Evolutionary conservation across 1,284 basidiomycete species (phyloP), one percentile per base, ranked within the genome.

Genomic region (Fomitiporia mediterranea): DNA sequence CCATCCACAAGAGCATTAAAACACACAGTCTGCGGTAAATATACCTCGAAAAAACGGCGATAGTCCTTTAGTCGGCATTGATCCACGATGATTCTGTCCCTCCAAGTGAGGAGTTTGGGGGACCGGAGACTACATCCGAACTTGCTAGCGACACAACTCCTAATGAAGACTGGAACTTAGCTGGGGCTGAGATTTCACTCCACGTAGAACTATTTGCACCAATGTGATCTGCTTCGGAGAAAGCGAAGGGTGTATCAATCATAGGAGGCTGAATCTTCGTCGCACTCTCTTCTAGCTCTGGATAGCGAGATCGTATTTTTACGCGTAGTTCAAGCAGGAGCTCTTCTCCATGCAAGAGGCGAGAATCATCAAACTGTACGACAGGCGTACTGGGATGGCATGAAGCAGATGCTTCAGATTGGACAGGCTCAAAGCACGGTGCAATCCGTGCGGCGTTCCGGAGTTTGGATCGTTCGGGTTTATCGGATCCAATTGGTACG

Each of bases 291-390:
- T n/a, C n/a, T n/a, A n/a, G n/a, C 4, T 40, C 15, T n/a, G 39
- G 19, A 40, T 4, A 1, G 47, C 13, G 32, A 35, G 32, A 35
- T 30, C 13, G 30, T 21, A 49, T 49, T 17, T 34, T 30, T 4
- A 53, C 51, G 19, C 51, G 25, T 30, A 53, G 40, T 19, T 53
- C 51, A 38, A 53, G 51, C 6, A 53, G 40, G n/a, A 53, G 19
- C 51, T 44, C 51, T 6, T 27, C 51, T 4, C n/a, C 51, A 15
- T 53, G 40, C 17, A 53, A 42, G 15, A 53, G 27, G 27, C 32
- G 40, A 7, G 25, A 13, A 17, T 53, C 51, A 23, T 53, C 34
- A 32, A 53, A 53, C 9, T 32, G 27, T 13, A 15, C 5, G 27
- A 30, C 25, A 3, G 11, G 13, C 25, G 44, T 13, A 1, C 30